Evolutionary conservation across 257 asterid species (phyloP), one percentile per base, ranked within the genome.

Genomic region (Orobanche coerulescens): DNA sequence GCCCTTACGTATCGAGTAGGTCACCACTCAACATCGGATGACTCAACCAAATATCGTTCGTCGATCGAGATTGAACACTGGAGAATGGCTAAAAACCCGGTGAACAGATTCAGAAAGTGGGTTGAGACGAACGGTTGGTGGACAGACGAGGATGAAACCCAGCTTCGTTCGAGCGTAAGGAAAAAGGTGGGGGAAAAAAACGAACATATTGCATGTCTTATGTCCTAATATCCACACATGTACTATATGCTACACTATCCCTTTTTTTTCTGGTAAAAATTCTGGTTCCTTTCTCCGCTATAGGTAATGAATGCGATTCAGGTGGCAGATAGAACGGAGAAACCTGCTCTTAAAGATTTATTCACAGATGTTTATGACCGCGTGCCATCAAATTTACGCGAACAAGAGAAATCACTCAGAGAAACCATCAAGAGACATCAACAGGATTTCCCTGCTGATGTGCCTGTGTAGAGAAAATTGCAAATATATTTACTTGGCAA

Each of bases 11-110:
- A 92, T 65, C 79, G 96, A 58, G 95, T 86, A 5, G 85, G 96
- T 4, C 98, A 92, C 77, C 96, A 88, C 76, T 86, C 98, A 1
- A 88, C 96, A 11, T 88, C 98, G 0, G 96, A 88, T 48, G 96
- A 92, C 52, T 92, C 98, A 18, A 88, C 98, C 65, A 93, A 84
- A 72, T 93, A 93, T 16, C 82, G 98, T 26, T 44, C 88, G 4
- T 6, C 65, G 8, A 30, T 74, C 6, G 98, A 93, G 71, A 93
- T 93, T 1, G 91, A 88, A 30, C 84, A 83, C 66, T 93, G 97
- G 98, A 83, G 26, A 73, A 83, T 77, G n/a, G 78, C 77, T 0
- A 69, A 75, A 67, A 77, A 54, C 71, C 98, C 96, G 0, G 22
- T 79, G 30, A 65, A 76, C 28, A 75, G 85, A 58, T 92, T 81